phyloP scores from a whole-genome alignment of 2,329 filamentous ascomycete species.

The Colletotrichum neosansevieriae region DNA sequence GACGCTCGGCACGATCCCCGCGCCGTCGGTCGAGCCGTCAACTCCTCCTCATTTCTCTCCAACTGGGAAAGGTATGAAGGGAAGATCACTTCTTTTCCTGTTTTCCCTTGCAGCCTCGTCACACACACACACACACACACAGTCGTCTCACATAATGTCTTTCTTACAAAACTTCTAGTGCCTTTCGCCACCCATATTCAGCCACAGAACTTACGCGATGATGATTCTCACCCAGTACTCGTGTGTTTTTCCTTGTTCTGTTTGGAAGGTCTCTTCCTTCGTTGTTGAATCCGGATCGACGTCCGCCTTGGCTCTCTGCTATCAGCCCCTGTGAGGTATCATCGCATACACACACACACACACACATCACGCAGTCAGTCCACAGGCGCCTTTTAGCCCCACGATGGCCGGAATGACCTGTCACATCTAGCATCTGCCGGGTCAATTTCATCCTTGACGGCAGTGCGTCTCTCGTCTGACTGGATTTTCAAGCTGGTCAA shows the following conservation, averaged over 20 bases:
- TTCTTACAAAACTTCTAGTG: too few species aligned
- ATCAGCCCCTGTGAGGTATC: too few species aligned
- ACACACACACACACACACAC: too few species aligned
- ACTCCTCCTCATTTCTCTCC: background rate
- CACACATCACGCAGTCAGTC: background rate
- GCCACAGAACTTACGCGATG: too few species aligned
- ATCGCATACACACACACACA: background rate
- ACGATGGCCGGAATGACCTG: constrained; percentile 22
- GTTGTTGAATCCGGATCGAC: background rate
- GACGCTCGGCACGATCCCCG: too few species aligned
- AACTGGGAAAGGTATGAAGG: background rate
- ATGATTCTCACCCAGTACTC: too few species aligned
- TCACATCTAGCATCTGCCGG: constrained; percentile 17
- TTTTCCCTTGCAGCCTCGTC: background rate
- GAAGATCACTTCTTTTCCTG: constrained; percentile 1
- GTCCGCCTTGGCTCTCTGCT: background rate
- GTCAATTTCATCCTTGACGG: background rate
- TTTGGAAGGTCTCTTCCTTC: background rate
- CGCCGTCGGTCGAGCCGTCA: too few species aligned
- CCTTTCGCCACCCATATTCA: too few species aligned
- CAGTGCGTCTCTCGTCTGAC: too few species aligned
- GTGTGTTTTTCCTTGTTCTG: background rate
- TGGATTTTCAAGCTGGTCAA: too few species aligned
- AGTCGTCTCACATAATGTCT: background rate
- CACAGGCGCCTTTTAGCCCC: background rate